A percentile compares a stretch with the other conserved stretches of the same genome.
Evolutionary conservation across 2,329 filamentous ascomycete genomes (phyloP).

Genomic region (Aspergillus persii): DNA sequence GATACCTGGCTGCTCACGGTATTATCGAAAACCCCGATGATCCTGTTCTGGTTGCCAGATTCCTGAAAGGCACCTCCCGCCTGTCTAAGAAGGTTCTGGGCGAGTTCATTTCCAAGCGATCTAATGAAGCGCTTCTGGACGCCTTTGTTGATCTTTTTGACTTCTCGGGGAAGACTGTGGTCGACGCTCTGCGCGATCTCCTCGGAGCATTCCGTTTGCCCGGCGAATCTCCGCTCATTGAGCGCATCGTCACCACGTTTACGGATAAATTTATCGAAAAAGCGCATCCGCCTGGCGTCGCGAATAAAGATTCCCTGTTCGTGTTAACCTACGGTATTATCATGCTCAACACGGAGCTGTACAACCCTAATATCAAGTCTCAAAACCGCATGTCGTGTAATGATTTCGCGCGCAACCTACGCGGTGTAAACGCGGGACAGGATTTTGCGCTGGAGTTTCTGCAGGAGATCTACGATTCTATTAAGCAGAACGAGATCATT

Average conservation of each 20-base stretch:
- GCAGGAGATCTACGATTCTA: conserved; percentile 83
- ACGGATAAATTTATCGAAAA: conserved; percentile 77
- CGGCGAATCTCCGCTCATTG: conserved; percentile 88
- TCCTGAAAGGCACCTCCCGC: conserved; percentile 81
- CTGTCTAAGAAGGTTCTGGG: conserved; percentile 89
- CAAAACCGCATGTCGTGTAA: conserved; percentile 78
- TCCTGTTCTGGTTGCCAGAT: conserved; percentile 75
- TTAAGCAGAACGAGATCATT: conserved; percentile 92
- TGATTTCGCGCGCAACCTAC: conserved; percentile 84
- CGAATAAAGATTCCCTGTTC: conserved; percentile 82
- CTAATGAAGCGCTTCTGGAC: conserved; percentile 79
- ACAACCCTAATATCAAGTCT: conserved; percentile 80
- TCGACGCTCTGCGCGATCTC: conserved; percentile 84
- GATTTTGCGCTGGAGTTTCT: conserved; percentile 84
- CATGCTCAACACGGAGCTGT: conserved; percentile 94
- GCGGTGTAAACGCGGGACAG: conserved; percentile 80
- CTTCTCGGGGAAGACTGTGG: conserved; percentile 79
- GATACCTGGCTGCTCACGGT: conserved; percentile 78
- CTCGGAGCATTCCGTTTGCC: conserved; percentile 90
- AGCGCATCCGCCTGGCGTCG: conserved; percentile 69
- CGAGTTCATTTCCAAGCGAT: conserved; percentile 88
- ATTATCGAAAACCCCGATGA: conserved; percentile 76
- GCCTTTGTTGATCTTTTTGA: conserved; percentile 87
- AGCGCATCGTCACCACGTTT: conserved; percentile 85
- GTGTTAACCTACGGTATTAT: conserved; percentile 95